A percentile compares a stretch with the other conserved stretches of the same genome.
Conservation (phyloP, 495 filamentous ascomycete genomes). For the Glarea lozoyensis region DNA sequence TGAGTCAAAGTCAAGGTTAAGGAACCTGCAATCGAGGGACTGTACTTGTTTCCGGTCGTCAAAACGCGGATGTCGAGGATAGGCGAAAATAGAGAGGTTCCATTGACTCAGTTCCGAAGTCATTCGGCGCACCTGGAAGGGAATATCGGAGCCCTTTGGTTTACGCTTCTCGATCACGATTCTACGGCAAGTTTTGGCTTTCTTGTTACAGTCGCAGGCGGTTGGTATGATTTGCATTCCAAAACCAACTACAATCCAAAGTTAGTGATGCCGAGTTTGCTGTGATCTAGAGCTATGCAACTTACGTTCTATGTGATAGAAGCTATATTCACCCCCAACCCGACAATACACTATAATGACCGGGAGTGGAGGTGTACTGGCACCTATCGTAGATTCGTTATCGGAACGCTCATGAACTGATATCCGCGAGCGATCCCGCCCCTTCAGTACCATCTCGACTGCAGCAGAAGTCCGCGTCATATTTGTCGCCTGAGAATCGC, state of each 20-base stretch:
- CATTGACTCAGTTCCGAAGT: slow-evolving; percentile 3
- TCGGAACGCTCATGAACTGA: not conserved
- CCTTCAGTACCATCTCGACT: not conserved
- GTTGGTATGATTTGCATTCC: slow-evolving; percentile 1
- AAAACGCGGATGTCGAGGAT: slow-evolving; percentile 6
- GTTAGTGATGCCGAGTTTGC: not conserved
- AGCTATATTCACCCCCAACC: not conserved
- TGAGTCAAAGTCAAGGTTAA: slow-evolving; percentile 4
- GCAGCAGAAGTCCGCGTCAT: not conserved
- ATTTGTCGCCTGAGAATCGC: not conserved
- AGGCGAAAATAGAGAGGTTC: slow-evolving; percentile 3
- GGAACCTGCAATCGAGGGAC: not conserved
- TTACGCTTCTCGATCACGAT: slow-evolving; percentile 1
- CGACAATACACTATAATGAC: slow-evolving; percentile 1
- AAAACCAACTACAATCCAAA: slow-evolving; percentile 1
- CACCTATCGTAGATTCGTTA: not conserved
- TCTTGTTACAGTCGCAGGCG: too few relatives aligned
- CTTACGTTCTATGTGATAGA: slow-evolving; percentile 6
- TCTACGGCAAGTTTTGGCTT: too few relatives aligned
- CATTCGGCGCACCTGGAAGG: not conserved
- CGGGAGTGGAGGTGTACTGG: not conserved
- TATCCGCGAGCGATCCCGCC: not conserved
- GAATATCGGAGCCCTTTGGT: not conserved
- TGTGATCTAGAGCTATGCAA: too few relatives aligned
- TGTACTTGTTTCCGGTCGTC: not conserved